phyloP scores from a whole-genome alignment of 257 asterid species.

The Hygrophila difformis region DNA sequence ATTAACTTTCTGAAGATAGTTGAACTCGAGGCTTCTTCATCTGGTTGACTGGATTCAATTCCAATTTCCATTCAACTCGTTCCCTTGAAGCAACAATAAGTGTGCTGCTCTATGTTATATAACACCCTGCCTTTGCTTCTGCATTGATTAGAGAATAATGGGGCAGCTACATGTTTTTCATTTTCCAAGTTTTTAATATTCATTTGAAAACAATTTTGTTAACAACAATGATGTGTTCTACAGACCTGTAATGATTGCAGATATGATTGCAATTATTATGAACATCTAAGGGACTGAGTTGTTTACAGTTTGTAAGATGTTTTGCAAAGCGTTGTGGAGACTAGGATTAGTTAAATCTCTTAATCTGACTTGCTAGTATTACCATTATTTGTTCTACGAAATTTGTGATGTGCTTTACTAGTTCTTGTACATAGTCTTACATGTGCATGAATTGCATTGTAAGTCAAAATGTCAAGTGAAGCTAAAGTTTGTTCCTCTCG shows the following conservation, averaged over 20 bases:
- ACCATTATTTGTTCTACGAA: not conserved
- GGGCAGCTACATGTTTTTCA: constrained; percentile 27
- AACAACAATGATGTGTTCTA: constrained; percentile 36
- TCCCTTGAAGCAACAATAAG: constrained; percentile 63
- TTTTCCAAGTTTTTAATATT: not conserved
- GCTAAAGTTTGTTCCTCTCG: constrained; percentile 28
- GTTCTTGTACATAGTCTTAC: too few relatives aligned
- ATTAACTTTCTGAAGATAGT: too few relatives aligned
- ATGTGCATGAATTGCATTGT: too few relatives aligned
- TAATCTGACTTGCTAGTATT: not conserved
- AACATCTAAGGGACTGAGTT: constrained; percentile 89
- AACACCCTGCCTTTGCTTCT: not conserved
- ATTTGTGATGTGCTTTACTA: too few relatives aligned
- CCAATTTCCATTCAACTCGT: constrained; percentile 44
- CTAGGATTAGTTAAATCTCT: too few relatives aligned
- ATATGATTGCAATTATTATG: constrained; percentile 45
- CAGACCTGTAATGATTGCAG: constrained; percentile 80
- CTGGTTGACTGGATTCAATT: constrained; percentile 40
- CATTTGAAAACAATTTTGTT: too few relatives aligned
- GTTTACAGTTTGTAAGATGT: not conserved
- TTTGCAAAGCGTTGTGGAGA: too few relatives aligned
- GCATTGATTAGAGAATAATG: constrained; percentile 20
- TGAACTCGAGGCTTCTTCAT: constrained; percentile 81
- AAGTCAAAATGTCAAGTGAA: too few relatives aligned
- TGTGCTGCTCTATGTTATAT: constrained; percentile 34